Base-by-base conservation (phyloP, 2,329 filamentous ascomycete species). In the Epicoccum sorghinum region DNA sequence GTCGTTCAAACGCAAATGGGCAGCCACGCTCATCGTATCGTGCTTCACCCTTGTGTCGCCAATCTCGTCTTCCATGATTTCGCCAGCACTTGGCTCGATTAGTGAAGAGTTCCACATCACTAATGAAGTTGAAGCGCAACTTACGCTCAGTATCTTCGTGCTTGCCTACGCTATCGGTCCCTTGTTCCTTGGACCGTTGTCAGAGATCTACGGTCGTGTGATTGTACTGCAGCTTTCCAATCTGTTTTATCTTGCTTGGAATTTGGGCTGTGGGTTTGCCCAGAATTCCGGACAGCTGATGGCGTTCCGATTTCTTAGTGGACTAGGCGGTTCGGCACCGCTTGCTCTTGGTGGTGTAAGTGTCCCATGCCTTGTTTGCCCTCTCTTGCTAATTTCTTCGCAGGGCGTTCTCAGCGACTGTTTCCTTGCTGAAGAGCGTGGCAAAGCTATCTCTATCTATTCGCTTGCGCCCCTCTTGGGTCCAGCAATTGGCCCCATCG, bases 401-500 rank as follows among this genome's bases (percentile, higher is more conserved):
- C 66, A 53, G 73, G 74, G 72, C 24, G 33, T 75, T 12, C 63
- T 77, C 7, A 79, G 80, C 48, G 86, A 89, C 65, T 79, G 82
- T 24, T 89, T 85, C 74, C 73, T 70, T 10, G 77, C 86, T 0
- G 86, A 88, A 64, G 78, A 89, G 68, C 81, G 86, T 59, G 86
- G 86, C 3, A 81, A 79, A 58, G 83, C 86, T 3, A 83, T 89
- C 51, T 81, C 81, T 2, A 80, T 89, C 35, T 89, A 88, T 74
- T 83, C 79, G 45, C 77, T 89, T 0, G 83, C 82, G 1, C 87
- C 87, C 0, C 77, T 90, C 0, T 79, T 89, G 0, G 87, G 87
- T 0, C 87, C 87, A 3, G 85, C 85, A 0, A 75, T 89, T 4
- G 87, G 87, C 0, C 88, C 87, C 0, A 83, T 90, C 2, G 81